Evolutionary conservation across 306 rosid species (phyloP).

Genomic region (Hippophae rhamnoides): DNA sequence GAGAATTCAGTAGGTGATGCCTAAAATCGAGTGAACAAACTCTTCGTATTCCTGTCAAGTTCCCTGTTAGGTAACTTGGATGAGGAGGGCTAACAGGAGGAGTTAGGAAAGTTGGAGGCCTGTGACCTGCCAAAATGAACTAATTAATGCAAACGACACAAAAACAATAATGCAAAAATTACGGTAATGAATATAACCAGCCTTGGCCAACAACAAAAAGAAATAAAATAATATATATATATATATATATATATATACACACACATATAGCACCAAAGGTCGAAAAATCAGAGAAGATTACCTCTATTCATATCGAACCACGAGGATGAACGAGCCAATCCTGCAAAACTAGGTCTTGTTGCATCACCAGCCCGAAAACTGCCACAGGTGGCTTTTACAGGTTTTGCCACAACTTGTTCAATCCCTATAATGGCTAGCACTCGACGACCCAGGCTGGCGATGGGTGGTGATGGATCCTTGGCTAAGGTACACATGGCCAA

Average conservation of each 20-base stretch:
- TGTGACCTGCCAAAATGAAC: constrained; percentile 52
- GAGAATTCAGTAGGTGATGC: constrained; percentile 73
- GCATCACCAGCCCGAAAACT: constrained; percentile 44
- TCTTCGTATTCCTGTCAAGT: constrained; percentile 82
- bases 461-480: constrained; percentile 92
- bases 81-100: constrained; percentile 99
- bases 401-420: constrained; percentile 86
- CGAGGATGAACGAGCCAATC: constrained; percentile 84
- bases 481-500: constrained; percentile 84
- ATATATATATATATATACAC: too few species aligned
- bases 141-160: background rate
- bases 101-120: constrained; percentile 81
- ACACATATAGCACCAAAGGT: too few species aligned
- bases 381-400: constrained; percentile 33
- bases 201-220: too few species aligned
- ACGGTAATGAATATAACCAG: too few species aligned
- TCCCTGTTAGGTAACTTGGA: constrained; percentile 65
- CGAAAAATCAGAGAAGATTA: constrained; percentile 15
- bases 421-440: constrained; percentile 88
- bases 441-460: constrained; percentile 82
- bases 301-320: constrained; percentile 99
- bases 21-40: constrained; percentile 88
- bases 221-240: too few species aligned
- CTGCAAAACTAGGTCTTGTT: constrained; percentile 37
- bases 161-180: too few species aligned